These are phyloP conservation scores for Arthrobotrys megalospora DNA, from an alignment of 2,329 filamentous ascomycete genomes.

Conservation along the genomic window DNA sequence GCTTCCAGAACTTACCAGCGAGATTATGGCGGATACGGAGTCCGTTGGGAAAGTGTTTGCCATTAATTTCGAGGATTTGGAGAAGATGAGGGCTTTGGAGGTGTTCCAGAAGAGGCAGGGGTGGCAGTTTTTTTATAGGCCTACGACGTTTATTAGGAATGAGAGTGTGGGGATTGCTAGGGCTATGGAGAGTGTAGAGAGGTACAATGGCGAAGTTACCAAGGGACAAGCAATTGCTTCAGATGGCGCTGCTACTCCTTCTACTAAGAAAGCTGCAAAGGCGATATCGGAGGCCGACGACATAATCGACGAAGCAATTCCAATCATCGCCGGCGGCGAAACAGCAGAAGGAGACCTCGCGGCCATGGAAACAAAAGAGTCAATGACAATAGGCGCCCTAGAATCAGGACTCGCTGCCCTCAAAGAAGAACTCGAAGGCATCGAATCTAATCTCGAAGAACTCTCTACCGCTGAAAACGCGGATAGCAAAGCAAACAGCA, in stretches of 20 bases:
- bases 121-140: constrained; percentile 88
- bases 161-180: constrained; percentile 82
- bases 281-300: not conserved
- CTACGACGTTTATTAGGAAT: constrained; percentile 81
- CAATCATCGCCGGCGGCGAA: constrained; percentile 12
- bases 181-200: constrained; percentile 72
- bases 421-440: constrained; percentile 29
- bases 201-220: constrained; percentile 64
- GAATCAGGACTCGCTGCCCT: constrained; percentile 16
- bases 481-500: constrained; percentile 20
- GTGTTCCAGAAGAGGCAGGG: constrained; percentile 92
- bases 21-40: constrained; percentile 72
- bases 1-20: constrained; percentile 74
- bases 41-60: constrained; percentile 78
- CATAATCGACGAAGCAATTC: constrained; percentile 27
- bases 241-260: not conserved
- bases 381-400: constrained; percentile 22
- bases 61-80: constrained; percentile 79
- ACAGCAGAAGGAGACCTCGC: constrained; percentile 30
- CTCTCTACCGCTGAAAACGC: not conserved
- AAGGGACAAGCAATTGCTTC: not conserved
- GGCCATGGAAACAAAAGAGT: constrained; percentile 12
- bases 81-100: constrained; percentile 84
- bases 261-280: not conserved
- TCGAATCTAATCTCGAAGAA: constrained; percentile 34